A percentile compares a stretch with the other conserved stretches of the same genome.
phyloP scores from a whole-genome alignment of 1,284 basidiomycete genomes.

The Sanguinoderma infundibulare region DNA sequence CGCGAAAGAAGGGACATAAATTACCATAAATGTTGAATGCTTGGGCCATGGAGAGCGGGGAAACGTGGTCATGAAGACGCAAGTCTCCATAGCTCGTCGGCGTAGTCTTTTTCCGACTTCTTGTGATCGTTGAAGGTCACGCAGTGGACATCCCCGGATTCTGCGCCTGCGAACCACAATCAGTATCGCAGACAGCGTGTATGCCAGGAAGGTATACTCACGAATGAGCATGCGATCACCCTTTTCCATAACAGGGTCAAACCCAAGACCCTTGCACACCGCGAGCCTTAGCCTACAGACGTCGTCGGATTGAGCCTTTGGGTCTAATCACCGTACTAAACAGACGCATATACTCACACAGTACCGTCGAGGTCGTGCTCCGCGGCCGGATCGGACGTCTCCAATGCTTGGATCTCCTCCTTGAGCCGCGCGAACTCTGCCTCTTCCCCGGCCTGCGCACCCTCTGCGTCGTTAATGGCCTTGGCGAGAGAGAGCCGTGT shows the following conservation, averaged over 20 bases:
- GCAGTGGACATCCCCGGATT: slow-evolving; percentile 64
- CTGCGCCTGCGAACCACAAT: slow-evolving; percentile 46
- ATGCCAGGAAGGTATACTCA: slow-evolving; percentile 44
- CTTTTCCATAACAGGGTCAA: slow-evolving; percentile 64
- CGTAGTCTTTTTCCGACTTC: slow-evolving; percentile 37
- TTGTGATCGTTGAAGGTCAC: slow-evolving; percentile 35
- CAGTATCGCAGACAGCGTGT: neutral
- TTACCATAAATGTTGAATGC: neutral
- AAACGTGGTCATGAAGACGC: slow-evolving; percentile 49
- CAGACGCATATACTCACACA: slow-evolving; percentile 49
- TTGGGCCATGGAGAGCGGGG: neutral
- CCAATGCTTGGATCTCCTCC: slow-evolving; percentile 60
- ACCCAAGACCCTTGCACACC: slow-evolving; percentile 71
- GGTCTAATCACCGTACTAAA: neutral
- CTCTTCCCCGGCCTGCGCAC: slow-evolving; percentile 65
- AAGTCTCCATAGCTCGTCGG: slow-evolving; percentile 59
- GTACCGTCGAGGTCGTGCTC: slow-evolving; percentile 75
- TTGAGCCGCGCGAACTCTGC: slow-evolving; percentile 69
- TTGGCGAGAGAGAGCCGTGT: slow-evolving; percentile 71
- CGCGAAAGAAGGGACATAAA: neutral
- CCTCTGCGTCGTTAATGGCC: slow-evolving; percentile 74
- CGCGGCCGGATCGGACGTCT: slow-evolving; percentile 70
- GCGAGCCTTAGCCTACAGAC: slow-evolving; percentile 60
- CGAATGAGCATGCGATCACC: slow-evolving; percentile 60
- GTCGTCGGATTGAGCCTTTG: neutral